Base-by-base conservation (phyloP, 345 rosid species). In the Sisymbrium altissimum region DNA sequence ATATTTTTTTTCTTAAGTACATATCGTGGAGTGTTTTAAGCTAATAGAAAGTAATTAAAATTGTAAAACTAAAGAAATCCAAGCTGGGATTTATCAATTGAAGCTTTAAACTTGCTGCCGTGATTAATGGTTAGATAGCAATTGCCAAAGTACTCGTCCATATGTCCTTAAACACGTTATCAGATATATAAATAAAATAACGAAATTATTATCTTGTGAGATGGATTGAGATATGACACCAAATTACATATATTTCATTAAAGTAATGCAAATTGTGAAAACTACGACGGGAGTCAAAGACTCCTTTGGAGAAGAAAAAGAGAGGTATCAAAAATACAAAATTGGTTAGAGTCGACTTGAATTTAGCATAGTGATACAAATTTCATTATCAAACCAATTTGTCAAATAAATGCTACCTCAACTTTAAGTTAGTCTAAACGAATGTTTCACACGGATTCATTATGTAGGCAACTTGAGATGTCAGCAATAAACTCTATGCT, bases 161-260 rank as follows among this genome's bases (percentile, higher is more conserved):
- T 21, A 43, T 64, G 56, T 21, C 32, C 17, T 23, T 57, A 3
- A 27, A 57, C 66, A 66, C 67, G 73, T 74, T 66, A 58, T 11
- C 73, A 38, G 5, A 14, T 33, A 9, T 19, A 14, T 0, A 17
- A 18, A 18, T 7, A 3, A 36, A 10, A 23, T 43, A 1, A 6
- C 5, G 2, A 65, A n/a, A 56, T 7, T 53, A 3, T 35, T 66
- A 33, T 19, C 63, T 48, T 2, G 39, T 66, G 18, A 4, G 46
- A 67, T 60, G 35, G 73, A 74, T 49, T 67, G 68, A 46, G 72
- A 66, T 18, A 57, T 48, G 67, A 29, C 72, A 74, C 78, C 78
- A 57, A 66, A 9, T 58, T 36, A 14, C 2, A 18, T 29, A 30
- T 23, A 9, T 39, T 33, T 9, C 10, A 32, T 41, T 40, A 2